Conservation (phyloP, 2,329 filamentous ascomycete genomes). For the Exophiala oligosperma region DNA sequence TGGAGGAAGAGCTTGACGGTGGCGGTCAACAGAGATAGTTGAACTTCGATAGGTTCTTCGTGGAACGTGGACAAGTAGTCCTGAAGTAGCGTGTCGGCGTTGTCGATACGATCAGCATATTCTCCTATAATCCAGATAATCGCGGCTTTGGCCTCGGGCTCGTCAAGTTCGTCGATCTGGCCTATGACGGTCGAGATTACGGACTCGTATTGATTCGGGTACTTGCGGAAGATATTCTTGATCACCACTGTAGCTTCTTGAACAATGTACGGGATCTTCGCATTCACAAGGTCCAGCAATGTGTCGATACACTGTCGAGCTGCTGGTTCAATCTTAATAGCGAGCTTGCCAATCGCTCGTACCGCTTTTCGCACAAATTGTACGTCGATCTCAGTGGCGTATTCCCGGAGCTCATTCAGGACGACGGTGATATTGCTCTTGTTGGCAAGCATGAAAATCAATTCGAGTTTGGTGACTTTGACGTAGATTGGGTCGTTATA, state of each 20-base stretch:
- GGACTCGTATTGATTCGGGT: slow-evolving; percentile 96
- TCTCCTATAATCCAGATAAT: slow-evolving; percentile 99
- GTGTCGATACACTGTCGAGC: slow-evolving; percentile 89
- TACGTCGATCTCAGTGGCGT: slow-evolving; percentile 97
- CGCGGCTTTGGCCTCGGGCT: slow-evolving; percentile 95
- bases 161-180: slow-evolving; percentile 92
- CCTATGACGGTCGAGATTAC: slow-evolving; percentile 96
- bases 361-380: slow-evolving; percentile 98
- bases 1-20: slow-evolving; percentile 99
- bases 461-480: slow-evolving; percentile 96
- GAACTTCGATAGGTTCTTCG: slow-evolving; percentile 93
- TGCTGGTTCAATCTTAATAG: slow-evolving; percentile 97
- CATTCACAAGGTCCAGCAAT: slow-evolving; percentile 87
- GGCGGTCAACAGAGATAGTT: slow-evolving; percentile 88
- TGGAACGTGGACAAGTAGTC: slow-evolving; percentile 93
- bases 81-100: slow-evolving; percentile 88
- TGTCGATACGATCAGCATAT: slow-evolving; percentile 96
- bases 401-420: slow-evolving; percentile 86
- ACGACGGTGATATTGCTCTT: slow-evolving; percentile 96
- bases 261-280: slow-evolving; percentile 98
- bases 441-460: slow-evolving; percentile 98
- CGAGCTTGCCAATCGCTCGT: slow-evolving; percentile 93
- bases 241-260: slow-evolving; percentile 99
- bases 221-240: slow-evolving; percentile 98
- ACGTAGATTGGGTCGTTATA: slow-evolving; percentile 99